Evolutionary conservation across 176 grass and related monocot species (phyloP), one percentile per base, ranked within the genome.

Genomic region (Phoenix dactylifera): DNA sequence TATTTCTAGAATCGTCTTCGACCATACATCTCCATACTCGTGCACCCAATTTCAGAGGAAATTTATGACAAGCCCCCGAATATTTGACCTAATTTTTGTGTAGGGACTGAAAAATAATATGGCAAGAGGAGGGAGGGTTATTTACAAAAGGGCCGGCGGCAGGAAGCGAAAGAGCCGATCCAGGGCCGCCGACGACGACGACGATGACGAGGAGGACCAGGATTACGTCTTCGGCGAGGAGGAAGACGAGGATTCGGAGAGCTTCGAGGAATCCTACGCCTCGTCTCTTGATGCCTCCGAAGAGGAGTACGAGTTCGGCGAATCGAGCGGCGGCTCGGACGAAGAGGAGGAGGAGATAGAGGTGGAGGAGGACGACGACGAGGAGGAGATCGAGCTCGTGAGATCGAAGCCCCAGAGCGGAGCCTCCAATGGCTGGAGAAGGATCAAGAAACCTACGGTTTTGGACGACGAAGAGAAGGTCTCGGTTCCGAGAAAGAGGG

Each of bases 151-250:
- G 50, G 48, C 55, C 7, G 63, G 24, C 26, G n/a, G 57, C 35
- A 48, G 59, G 69, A 64, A 67, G 62, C 71, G 69, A 12, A 44
- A 62, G 52, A 35, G 4, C 2, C 39, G 55, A 59, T 58, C 22
- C 26, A 72, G 61, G 61, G 14, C 32, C 26, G 80, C 63, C 56
- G 74, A 51, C 16, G 83, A 53, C 3, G 81, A 82, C 3, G 72
- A 73, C 49, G 64, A 79, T 18, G 82, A 86, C 26, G 83, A 77
- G 1, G 85, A 84, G 4, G 83, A 39, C 32, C 7, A 88, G 18
- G 74, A 88, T 26, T 76, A 76, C 30, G 64, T 81, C 18, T 7
- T 39, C 7, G 32, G 32, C 9, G 32, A 39, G 7, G 32, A 39
- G 32, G 32, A 39, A 7, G 32, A 39, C 1, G 32, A 39, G 32